Evolutionary conservation across 2,329 filamentous ascomycete species (phyloP), one percentile per base, ranked within the genome.

Genomic region (Claviceps spartinae): DNA sequence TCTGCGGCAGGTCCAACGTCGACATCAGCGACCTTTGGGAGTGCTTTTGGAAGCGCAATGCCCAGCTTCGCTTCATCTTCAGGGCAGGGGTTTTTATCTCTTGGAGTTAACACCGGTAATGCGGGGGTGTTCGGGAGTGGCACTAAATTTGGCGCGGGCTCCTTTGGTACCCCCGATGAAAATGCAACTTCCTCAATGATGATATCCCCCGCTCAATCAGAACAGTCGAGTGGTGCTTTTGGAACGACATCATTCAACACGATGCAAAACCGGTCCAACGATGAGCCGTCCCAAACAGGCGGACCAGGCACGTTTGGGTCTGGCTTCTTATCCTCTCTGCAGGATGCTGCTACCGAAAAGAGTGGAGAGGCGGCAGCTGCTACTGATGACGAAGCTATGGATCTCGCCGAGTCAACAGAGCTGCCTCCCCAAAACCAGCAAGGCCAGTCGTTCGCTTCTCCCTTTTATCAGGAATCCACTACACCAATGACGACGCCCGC

Each of bases 171-270:
- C 34, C 55, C 58, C 4, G 52, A 57, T 16, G 54, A 57, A 24
- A 47, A 57, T 0, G 48, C 43, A 26, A 20, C 56, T 14, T 58
- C 59, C 20, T 59, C 58, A 24, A 60, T 60, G 11, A 62, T 60
- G 11, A 59, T 60, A 5, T 64, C 64, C 50, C 55, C 62, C 5
- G 43, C 61, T 48, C 55, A 63, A 49, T 52, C 63, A 18, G 60
- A 62, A 18, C 63, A 65, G 36, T 52, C 65, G 47, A 38, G 62
- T 51, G 37, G 66, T 63, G 59, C 52, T 49, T 76, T 79, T 60
- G 74, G 72, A 26, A 73, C 73, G n/a, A 67, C 70, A 16, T 75
- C 78, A 0, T 88, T 88, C 67, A 83, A 86, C 57, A 74, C 77
- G 5, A 73, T 74, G 45, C 72, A 77, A 1, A 81, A 79, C 53